phyloP scores from a whole-genome alignment of 2,329 filamentous ascomycete genomes.

The Arthrocladium fulminans region DNA sequence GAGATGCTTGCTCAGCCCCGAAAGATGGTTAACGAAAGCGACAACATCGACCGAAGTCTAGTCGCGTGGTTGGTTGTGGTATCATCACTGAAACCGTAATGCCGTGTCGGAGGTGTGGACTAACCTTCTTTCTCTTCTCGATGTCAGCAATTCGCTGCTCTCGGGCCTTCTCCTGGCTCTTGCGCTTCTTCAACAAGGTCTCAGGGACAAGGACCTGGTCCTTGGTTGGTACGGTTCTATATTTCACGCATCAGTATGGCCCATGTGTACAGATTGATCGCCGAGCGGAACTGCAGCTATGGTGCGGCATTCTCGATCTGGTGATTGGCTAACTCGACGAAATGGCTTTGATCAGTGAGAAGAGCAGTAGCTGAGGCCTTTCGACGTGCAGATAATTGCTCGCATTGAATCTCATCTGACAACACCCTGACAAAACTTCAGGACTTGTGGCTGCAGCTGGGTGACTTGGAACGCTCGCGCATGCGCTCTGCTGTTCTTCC shows the following conservation, averaged over 20 bases:
- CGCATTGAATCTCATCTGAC: conserved; percentile 58
- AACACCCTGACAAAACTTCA: conserved; percentile 57
- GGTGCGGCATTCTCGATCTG: conserved; percentile 84
- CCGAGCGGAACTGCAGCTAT: conserved; percentile 87
- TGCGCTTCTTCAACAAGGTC: conserved; percentile 99
- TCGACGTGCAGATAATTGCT: conserved; percentile 19
- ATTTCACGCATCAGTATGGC: conserved; percentile 59
- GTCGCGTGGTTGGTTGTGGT: conserved; percentile 75
- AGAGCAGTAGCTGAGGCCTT: conserved; percentile 9
- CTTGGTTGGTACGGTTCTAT: conserved; percentile 80
- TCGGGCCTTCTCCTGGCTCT: conserved; percentile 98
- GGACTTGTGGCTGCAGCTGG: conserved; percentile 31
- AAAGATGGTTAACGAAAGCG: conserved; percentile 96
- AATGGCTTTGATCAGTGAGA: conserved; percentile 71
- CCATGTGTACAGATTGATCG: conserved; percentile 63
- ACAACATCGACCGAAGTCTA: conserved; percentile 97
- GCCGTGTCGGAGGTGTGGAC: conserved; percentile 36
- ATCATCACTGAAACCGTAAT: conserved; percentile 64
- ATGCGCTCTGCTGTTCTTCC: conserved; percentile 24
- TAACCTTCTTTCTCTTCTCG: conserved; percentile 84
- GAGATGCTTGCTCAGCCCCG: conserved; percentile 64
- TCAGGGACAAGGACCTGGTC: conserved; percentile 96
- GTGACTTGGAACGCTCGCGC: conserved; percentile 14
- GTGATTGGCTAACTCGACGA: conserved; percentile 62
- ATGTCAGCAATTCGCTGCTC: conserved; percentile 72